Percentiles rank a stretch among this genome's conserved stretches.
phyloP scores from a whole-genome alignment of 2,329 filamentous ascomycete species.

The Calonectria fujianensis region DNA sequence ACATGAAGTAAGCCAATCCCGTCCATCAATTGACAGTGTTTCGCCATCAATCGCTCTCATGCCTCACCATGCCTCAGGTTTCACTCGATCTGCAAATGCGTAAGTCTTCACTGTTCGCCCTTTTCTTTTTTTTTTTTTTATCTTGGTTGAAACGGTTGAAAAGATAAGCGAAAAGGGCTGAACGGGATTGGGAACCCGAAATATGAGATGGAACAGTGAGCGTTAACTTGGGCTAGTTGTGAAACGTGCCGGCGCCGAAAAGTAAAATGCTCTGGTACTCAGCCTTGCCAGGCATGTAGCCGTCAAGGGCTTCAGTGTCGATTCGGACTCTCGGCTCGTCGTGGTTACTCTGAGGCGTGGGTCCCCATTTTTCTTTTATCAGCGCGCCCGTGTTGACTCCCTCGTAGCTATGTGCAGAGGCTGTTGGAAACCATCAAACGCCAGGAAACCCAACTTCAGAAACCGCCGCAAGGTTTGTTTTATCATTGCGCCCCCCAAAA shows the following conservation, averaged over 20 bases:
- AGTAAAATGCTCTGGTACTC: slow-evolving; percentile 56
- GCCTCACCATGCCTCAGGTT: slow-evolving; percentile 28
- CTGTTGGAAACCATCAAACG: slow-evolving; percentile 48
- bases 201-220: neutral
- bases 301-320: slow-evolving; percentile 51
- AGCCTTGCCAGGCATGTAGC: slow-evolving; percentile 52
- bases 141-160: neutral
- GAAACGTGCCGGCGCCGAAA: slow-evolving; percentile 53
- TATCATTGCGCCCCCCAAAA: neutral
- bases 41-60: slow-evolving; percentile 18
- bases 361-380: neutral
- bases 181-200: neutral
- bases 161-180: neutral
- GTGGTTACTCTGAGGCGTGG: slow-evolving; percentile 52
- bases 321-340: slow-evolving; percentile 48
- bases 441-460: slow-evolving; percentile 42
- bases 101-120: slow-evolving; percentile 25
- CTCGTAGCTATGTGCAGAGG: slow-evolving; percentile 46
- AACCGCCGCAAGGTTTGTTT: neutral
- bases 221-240: slow-evolving; percentile 40
- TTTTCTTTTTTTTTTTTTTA: neutral
- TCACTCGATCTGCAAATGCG: slow-evolving; percentile 48
- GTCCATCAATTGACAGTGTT: neutral
- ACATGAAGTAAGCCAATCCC: neutral
- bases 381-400: neutral